These are phyloP conservation scores for Paecilomyces fulvus DNA, from an alignment of 2,329 filamentous ascomycete genomes.

Conservation along the genomic window DNA sequence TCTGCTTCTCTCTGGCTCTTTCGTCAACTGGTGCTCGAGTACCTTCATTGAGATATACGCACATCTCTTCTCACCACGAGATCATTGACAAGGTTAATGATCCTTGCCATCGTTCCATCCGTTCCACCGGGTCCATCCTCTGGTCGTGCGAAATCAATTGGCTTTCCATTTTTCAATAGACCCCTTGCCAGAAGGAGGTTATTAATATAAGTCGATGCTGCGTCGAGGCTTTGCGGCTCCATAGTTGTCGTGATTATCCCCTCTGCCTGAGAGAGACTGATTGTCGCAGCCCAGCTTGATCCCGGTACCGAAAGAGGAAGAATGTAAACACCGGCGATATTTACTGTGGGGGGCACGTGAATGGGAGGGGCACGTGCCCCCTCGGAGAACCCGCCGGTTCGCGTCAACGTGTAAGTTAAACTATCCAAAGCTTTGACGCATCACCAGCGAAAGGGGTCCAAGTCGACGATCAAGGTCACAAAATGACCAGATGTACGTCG, in stretches of 20 bases:
- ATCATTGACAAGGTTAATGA: slow-evolving; percentile 93
- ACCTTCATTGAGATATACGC: slow-evolving; percentile 26
- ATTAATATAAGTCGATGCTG: slow-evolving; percentile 57
- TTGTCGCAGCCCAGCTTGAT: slow-evolving; percentile 5
- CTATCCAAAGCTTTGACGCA: not conserved
- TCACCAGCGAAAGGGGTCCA: not conserved
- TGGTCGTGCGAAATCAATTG: slow-evolving; percentile 72
- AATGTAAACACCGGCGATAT: slow-evolving; percentile 30
- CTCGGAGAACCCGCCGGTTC: not conserved
- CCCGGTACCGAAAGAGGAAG: slow-evolving; percentile 29
- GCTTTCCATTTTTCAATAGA: slow-evolving; percentile 47
- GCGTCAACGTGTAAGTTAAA: not conserved
- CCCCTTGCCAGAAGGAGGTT: slow-evolving; percentile 57
- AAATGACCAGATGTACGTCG: not conserved
- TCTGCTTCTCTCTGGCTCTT: slow-evolving; percentile 68
- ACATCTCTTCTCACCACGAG: slow-evolving; percentile 84
- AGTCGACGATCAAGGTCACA: not conserved
- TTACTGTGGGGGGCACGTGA: slow-evolving; percentile 11
- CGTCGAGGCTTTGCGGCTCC: slow-evolving; percentile 46
- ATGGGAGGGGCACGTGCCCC: slow-evolving; percentile 1
- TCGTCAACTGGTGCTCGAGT: slow-evolving; percentile 6
- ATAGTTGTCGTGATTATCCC: slow-evolving; percentile 20
- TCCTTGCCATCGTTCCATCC: slow-evolving; percentile 66
- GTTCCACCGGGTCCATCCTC: slow-evolving; percentile 52
- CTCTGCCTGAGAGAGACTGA: slow-evolving; percentile 1